These are phyloP conservation scores for Cladophialophora exuberans DNA, from an alignment of 2,329 filamentous ascomycete species.

Conservation along the genomic window DNA sequence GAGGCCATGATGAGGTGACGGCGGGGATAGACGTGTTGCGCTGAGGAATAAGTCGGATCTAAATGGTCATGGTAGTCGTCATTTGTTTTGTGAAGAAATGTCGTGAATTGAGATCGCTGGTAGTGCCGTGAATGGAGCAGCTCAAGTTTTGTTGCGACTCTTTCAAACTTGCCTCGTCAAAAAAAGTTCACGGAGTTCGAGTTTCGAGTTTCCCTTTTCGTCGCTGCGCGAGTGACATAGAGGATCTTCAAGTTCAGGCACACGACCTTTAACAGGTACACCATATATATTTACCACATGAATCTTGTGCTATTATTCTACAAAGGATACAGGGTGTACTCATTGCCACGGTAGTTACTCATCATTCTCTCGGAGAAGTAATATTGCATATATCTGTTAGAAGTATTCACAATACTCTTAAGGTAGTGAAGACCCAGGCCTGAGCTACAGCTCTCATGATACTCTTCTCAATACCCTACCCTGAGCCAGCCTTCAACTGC, in stretches of 20 bases:
- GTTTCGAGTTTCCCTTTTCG: constrained; percentile 20
- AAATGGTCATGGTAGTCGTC: constrained; percentile 1
- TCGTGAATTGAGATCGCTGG: too few relatives aligned
- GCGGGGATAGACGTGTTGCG: neutral
- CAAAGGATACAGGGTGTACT: too few relatives aligned
- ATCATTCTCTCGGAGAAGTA: too few relatives aligned
- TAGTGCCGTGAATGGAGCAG: too few relatives aligned
- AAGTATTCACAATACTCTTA: too few relatives aligned
- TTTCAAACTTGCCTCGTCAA: neutral
- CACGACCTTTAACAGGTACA: constrained; percentile 14
- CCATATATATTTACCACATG: too few relatives aligned
- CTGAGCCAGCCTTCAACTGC: constrained; percentile 11
- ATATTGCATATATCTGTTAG: too few relatives aligned
- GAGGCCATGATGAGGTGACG: constrained; percentile 60
- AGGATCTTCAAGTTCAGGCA: constrained; percentile 2
- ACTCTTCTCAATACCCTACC: neutral
- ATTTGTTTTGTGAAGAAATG: too few relatives aligned
- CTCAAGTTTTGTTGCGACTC: neutral
- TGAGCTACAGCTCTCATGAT: too few relatives aligned
- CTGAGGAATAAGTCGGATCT: neutral
- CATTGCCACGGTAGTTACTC: too few relatives aligned
- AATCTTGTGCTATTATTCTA: too few relatives aligned
- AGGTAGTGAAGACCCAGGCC: too few relatives aligned
- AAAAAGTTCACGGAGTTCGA: constrained; percentile 6
- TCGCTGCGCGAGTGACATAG: neutral